Percentiles rank a stretch among this genome's conserved stretches.
Evolutionary conservation across 2,329 filamentous ascomycete species (phyloP).

Genomic region (Nothopassalora personata): DNA sequence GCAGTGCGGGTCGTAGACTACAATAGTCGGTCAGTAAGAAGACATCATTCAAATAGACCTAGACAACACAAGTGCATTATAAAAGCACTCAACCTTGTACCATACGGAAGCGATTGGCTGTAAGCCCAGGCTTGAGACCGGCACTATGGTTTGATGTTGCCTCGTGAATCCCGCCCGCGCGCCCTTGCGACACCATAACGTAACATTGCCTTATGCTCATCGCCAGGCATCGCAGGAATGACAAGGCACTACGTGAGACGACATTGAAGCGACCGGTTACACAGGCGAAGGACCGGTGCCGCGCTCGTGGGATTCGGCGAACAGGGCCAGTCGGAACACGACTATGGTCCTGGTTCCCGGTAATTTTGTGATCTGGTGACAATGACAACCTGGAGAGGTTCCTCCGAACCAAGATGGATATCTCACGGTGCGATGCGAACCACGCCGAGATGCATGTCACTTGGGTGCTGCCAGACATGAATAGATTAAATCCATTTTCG

Average conservation of each 20-base stretch:
- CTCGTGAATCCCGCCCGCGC: constrained; percentile 11
- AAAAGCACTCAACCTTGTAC: constrained; percentile 2
- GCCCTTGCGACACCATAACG: constrained; percentile 15
- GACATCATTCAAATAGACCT: not conserved
- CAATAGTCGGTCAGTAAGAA: constrained; percentile 14
- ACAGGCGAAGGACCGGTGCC: constrained; percentile 14
- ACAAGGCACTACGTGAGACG: constrained; percentile 20
- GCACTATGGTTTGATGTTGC: constrained; percentile 2
- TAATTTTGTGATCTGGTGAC: constrained; percentile 14
- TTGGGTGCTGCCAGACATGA: constrained; percentile 7
- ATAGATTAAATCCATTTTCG: constrained; percentile 22
- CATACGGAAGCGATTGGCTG: not conserved
- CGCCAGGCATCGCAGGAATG: constrained; percentile 14
- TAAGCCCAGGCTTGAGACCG: constrained; percentile 5
- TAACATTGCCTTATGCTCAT: constrained; percentile 15
- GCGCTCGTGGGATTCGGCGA: constrained; percentile 15
- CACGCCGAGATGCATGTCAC: constrained; percentile 11
- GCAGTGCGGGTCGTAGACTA: constrained; percentile 8
- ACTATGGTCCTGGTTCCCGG: constrained; percentile 17
- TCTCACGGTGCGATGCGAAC: constrained; percentile 11
- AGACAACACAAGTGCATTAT: constrained; percentile 6
- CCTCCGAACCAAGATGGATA: constrained; percentile 22
- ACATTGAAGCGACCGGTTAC: constrained; percentile 10
- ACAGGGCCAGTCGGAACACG: constrained; percentile 13
- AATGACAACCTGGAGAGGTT: constrained; percentile 14